Evolutionary conservation across 1,139 yeast species (phyloP), one percentile per base, ranked within the genome.

Genomic region (Pichia inconspicua): DNA sequence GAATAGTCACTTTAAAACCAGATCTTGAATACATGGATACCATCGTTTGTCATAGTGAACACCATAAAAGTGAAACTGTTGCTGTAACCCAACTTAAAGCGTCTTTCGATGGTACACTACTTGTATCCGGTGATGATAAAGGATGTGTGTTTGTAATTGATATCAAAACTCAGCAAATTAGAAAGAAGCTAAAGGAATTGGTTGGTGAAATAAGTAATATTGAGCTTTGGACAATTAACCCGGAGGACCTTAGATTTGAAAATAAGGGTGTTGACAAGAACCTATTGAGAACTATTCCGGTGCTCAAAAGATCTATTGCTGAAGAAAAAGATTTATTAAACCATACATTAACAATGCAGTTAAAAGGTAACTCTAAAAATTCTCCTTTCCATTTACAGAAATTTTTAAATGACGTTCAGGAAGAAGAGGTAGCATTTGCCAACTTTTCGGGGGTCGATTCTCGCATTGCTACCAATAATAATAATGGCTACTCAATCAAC

Each of bases 141-240:
- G 97, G 97, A 1, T 72, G 77, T 37, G 78, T 87, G 1, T 75
- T 76, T 46, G 75, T 83, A 0, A 75, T 85, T 59, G 97, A 90
- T 63, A 72, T 84, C 9, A 78, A 80, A 7, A 83, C 96, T 1
- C 78, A 79, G 58, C 97, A 92, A 67, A 81, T 85, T 22, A 70
- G 82, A 27, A 80, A 82, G 58, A 76, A 80, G 27, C 72, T 84
- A 54, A 79, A 82, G 48, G 77, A 80, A 25, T 70, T 82, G 46
- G 55, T 51, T 27, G 65, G 63, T 2, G 46, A 55, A 12, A 58
- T 63, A 10, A 48, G 63, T 2, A 53, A 48, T 43, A 41, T 64
- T 22, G 50, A 55, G 31, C 41, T 64, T 3, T 58, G 55, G 47
- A 51, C 54, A 9, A 46, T 56, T 11, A 48, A 48, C 14, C 25